Evolutionary conservation across 345 rosid species (phyloP).

Genomic region (Citrus glauca): DNA sequence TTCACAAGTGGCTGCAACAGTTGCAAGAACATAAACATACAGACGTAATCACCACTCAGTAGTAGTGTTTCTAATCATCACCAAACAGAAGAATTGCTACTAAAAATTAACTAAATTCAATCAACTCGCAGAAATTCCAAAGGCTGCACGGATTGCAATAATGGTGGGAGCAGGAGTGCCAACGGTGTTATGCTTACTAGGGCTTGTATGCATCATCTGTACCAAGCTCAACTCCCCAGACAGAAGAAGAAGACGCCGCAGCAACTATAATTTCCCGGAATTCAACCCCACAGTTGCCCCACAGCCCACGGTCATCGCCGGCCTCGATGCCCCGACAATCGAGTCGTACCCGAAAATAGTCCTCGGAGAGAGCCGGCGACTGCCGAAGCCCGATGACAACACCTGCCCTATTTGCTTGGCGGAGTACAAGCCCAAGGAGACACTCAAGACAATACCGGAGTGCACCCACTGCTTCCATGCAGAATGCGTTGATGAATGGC

Average conservation of each 20-base stretch:
- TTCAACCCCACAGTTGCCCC: constrained; percentile 19
- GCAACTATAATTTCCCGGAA: constrained; percentile 12
- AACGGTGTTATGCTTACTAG: constrained; percentile 27
- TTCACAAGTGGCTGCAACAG: too few species aligned
- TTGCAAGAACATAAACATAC: too few species aligned
- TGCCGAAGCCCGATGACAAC: constrained; percentile 38
- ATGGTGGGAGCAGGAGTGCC: constrained; percentile 60
- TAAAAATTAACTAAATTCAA: background rate
- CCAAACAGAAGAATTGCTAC: background rate
- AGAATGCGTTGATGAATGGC: constrained; percentile 74
- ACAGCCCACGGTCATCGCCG: constrained; percentile 12
- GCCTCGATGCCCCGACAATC: constrained; percentile 45
- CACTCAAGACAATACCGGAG: constrained; percentile 38
- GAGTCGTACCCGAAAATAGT: constrained; percentile 59
- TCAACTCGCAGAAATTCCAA: constrained; percentile 34
- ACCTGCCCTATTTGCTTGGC: constrained; percentile 42
- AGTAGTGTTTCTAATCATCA: background rate
- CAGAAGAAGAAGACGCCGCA: constrained; percentile 5
- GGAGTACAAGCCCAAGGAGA: constrained; percentile 37
- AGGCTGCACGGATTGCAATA: constrained; percentile 42
- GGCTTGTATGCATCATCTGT: constrained; percentile 35
- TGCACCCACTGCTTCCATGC: constrained; percentile 74
- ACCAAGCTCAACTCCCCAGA: constrained; percentile 27
- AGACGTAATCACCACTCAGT: too few species aligned
- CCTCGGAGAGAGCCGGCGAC: constrained; percentile 37